Evolutionary conservation across 177 flowering plant genomes (phyloP), one percentile per base, ranked within the genome.

Genomic region (Vitis hybrid): DNA sequence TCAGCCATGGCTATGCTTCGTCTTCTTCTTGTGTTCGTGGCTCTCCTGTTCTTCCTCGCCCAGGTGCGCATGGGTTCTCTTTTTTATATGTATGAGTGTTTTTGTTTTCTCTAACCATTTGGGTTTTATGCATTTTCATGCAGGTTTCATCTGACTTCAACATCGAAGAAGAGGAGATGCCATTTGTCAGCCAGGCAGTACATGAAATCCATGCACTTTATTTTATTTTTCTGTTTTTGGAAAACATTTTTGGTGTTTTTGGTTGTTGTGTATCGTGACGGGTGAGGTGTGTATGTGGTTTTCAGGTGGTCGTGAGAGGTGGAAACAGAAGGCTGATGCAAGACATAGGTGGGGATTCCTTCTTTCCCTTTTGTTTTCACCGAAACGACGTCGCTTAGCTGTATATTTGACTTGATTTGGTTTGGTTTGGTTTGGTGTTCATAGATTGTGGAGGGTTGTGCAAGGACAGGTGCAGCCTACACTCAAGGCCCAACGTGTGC

Each of bases 401-500:
- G 29, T 26, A 19, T 14, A 2, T 13, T 16, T 48, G 9, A 10
- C 16, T 10, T 52, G 6, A 31, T 0, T 66, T 65, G 13, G 1
- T 31, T 73, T 59, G 13, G 3, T 29, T 73, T 59, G 3, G 0
- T 54, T 45, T 56, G 63, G 10, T 31, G 15, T 68, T 34, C 49
- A 39, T 39, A 81, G 87, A 84, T 63, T 86, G 89, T 39, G 81
- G 59, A 6, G 82, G 80, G 16, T 22, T 75, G 16, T 86, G 89
- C 73, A 57, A 39, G 56, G 62, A 22, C 50, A 68, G 89, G 73
- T 86, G 89, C 78, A 71, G 82, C 48, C 58, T 56, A 16, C 82
- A 79, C 53, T 84, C 87, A 31, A 82, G 89, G 82, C 84, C 82
- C 4, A 82, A 84, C 57, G 5, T 71, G 51, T 86, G 89, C 73